Evolutionary conservation across 1,284 basidiomycete species (phyloP), one percentile per base, ranked within the genome.

Genomic region (Neonothopanus nambi): DNA sequence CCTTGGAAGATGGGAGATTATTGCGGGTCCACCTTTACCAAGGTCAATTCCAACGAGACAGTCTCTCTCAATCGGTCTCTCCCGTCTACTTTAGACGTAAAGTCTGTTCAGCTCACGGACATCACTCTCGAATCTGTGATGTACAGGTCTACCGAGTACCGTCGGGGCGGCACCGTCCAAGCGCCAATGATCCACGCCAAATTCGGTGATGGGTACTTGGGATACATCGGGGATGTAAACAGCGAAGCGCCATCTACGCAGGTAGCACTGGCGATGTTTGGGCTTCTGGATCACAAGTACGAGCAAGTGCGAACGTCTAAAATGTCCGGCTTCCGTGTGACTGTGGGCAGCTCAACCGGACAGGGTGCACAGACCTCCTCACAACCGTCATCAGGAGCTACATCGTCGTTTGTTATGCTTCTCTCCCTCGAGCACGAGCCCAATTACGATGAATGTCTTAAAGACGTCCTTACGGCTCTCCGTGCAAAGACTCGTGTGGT

Each of bases 191-290:
- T 45, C 6, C 47, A 51, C 11, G 26, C 48, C 11, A 23, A 28
- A 12, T 17, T 54, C 11, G 52, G 50, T 28, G 28, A 41, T 20
- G 59, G 59, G 13, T 60, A 49, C 36, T 36, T 60, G 21, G 59
- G 59, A 6, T 60, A 58, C 20, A 50, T 57, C n/a, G 59, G 59
- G 21, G 59, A 60, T 46, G 57, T 60, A 15, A 60, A 60, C 17
- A 44, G 40, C 18, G 59, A 58, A 35, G 46, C 56, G 28, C 46
- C n/a, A 18, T 51, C 50, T n/a, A 55, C 52, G n/a, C 38, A 37
- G 20, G 23, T 46, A 12, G 40, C 56, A 9, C 48, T 57, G 17
- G 59, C 59, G 6, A 60, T 60, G 59, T 26, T 55, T 11, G 24
- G 37, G 18, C 38, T 49, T 35, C 43, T n/a, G n/a, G n/a, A n/a